These are phyloP conservation scores for Coemansia sp. DNA, from an alignment of 192 early-diverging fungal species.

Conservation along the genomic window DNA sequence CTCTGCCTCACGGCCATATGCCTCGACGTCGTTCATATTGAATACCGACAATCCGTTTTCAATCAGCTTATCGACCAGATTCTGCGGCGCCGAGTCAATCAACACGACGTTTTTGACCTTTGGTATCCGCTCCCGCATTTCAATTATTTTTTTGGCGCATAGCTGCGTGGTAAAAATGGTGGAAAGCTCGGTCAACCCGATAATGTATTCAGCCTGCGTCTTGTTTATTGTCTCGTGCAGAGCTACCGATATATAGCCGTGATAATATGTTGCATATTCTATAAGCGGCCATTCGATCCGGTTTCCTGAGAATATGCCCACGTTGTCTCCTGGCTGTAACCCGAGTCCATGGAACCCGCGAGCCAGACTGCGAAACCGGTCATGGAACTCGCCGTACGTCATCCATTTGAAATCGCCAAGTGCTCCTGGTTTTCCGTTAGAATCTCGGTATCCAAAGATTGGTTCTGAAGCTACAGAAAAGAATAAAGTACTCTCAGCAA, in stretches of 20 bases:
- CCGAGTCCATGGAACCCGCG: constrained; percentile 48
- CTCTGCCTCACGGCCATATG: constrained; percentile 22
- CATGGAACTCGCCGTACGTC: constrained; percentile 60
- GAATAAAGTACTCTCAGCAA: not conserved
- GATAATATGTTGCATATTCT: constrained; percentile 51
- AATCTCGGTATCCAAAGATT: constrained; percentile 43
- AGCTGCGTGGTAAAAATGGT: constrained; percentile 66
- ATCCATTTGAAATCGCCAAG: constrained; percentile 59
- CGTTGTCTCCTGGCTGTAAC: constrained; percentile 44
- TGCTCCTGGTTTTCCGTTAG: not conserved
- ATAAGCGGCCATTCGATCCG: constrained; percentile 58
- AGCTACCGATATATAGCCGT: constrained; percentile 68
- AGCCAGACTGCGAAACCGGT: constrained; percentile 44
- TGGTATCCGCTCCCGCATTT: constrained; percentile 44
- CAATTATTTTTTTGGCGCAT: constrained; percentile 55
- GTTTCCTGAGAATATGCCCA: constrained; percentile 63
- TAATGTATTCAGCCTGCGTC: constrained; percentile 78
- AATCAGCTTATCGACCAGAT: constrained; percentile 37
- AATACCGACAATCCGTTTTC: constrained; percentile 37
- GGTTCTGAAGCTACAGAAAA: constrained; percentile 24
- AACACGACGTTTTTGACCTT: constrained; percentile 51
- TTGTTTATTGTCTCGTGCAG: constrained; percentile 86
- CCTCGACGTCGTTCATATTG: constrained; percentile 39
- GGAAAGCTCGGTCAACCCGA: constrained; percentile 79
- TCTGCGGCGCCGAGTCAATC: constrained; percentile 45